phyloP scores from a whole-genome alignment of 257 asterid genomes.

The Penstemon barbatus region DNA sequence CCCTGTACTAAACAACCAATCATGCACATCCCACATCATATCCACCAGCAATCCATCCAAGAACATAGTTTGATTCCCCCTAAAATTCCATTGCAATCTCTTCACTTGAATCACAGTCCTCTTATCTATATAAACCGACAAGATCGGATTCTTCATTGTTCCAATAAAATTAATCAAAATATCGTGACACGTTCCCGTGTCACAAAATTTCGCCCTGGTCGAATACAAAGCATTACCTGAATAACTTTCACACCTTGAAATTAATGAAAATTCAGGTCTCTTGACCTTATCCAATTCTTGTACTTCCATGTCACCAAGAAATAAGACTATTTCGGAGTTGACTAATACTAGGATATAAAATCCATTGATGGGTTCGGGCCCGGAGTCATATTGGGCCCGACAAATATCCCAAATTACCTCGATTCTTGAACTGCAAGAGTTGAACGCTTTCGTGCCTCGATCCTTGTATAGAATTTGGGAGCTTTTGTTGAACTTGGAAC shows the following conservation, averaged over 20 bases:
- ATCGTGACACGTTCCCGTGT: conserved; percentile 55
- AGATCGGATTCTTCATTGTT: conserved; percentile 30
- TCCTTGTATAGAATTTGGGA: conserved; percentile 29
- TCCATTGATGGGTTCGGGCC: conserved; percentile 69
- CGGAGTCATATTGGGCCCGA: conserved; percentile 43
- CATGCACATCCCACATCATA: conserved; percentile 93
- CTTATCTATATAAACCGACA: conserved; percentile 59
- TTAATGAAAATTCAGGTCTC: conserved; percentile 38
- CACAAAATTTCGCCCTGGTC: conserved; percentile 61
- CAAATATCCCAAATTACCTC: conserved; percentile 74
- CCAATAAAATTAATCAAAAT: conserved; percentile 46
- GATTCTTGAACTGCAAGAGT: conserved; percentile 34
- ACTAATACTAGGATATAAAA: conserved; percentile 48
- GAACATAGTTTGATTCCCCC: conserved; percentile 78
- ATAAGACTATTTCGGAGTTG: conserved; percentile 44
- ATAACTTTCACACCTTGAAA: conserved; percentile 52
- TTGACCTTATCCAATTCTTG: conserved; percentile 29
- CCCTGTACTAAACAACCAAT: conserved; percentile 56
- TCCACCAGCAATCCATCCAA: conserved; percentile 74
- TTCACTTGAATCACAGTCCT: conserved; percentile 66
- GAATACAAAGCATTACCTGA: conserved; percentile 47
- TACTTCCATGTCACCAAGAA: conserved; percentile 54
- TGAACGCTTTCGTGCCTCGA: conserved; percentile 45
- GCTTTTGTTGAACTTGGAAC: conserved; percentile 33
- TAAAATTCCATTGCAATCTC: conserved; percentile 81